These are phyloP conservation scores for Cylindrotheca fusiformis DNA, from an alignment of 108 stramenopile genomes.

Conservation along the genomic window DNA sequence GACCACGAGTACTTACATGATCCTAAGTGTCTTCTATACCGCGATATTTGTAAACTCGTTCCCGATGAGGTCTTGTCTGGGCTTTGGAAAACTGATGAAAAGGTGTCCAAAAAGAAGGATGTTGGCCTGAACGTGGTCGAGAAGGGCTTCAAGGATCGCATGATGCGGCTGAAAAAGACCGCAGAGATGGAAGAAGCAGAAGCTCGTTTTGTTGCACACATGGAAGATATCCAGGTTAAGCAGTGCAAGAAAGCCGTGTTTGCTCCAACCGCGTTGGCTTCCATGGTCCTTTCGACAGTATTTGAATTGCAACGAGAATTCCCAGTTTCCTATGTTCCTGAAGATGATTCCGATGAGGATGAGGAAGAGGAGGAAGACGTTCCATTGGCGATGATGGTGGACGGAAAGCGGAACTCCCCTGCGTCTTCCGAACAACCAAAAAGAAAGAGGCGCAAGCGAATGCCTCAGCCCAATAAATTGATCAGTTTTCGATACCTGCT, in stretches of 20 bases:
- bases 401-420: slow-evolving; percentile 18
- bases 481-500: slow-evolving; percentile 42
- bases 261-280: slow-evolving; percentile 55
- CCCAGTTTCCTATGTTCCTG: neutral
- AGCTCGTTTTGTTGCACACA: slow-evolving; percentile 66
- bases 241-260: slow-evolving; percentile 57
- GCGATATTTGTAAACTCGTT: slow-evolving; percentile 39
- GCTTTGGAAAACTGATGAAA: slow-evolving; percentile 17
- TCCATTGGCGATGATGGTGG: slow-evolving; percentile 29
- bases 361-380: slow-evolving; percentile 56
- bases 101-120: slow-evolving; percentile 6
- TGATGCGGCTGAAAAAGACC: slow-evolving; percentile 46
- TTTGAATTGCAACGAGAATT: slow-evolving; percentile 35
- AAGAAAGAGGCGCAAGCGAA: slow-evolving; percentile 20
- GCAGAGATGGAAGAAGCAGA: slow-evolving; percentile 45
- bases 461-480: slow-evolving; percentile 19
- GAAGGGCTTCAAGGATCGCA: slow-evolving; percentile 60
- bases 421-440: neutral
- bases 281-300: slow-evolving; percentile 67
- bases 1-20: slow-evolving; percentile 71
- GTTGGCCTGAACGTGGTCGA: slow-evolving; percentile 51
- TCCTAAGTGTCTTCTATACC: slow-evolving; percentile 60
- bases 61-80: slow-evolving; percentile 24
- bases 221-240: slow-evolving; percentile 69
- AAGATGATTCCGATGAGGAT: slow-evolving; percentile 42